phyloP scores from a whole-genome alignment of 2,329 filamentous ascomycete genomes.

The Aureobasidium sp. region DNA sequence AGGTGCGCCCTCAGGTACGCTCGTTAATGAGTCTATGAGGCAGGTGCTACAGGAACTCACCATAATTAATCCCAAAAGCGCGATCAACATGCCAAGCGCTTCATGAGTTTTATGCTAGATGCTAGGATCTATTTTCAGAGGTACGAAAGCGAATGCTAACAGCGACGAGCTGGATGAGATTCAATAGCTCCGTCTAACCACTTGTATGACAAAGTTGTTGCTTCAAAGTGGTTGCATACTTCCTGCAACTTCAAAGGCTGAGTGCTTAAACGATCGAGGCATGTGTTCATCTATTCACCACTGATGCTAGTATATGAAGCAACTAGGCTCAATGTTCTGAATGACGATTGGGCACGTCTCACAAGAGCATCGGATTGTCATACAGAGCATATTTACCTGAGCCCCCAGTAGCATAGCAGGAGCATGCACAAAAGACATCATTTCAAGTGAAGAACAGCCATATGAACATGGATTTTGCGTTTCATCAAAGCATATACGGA shows the following conservation, averaged over 20 bases:
- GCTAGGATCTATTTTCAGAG: too few species aligned
- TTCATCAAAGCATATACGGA: neutral
- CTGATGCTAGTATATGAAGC: neutral
- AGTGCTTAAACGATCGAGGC: neutral
- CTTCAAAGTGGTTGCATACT: neutral
- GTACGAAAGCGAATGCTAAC: neutral
- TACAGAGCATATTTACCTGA: too few species aligned
- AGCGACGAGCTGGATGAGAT: neutral
- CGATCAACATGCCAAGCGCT: too few species aligned
- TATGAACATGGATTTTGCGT: neutral
- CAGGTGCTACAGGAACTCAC: too few species aligned
- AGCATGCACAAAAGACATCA: neutral
- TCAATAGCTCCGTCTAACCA: neutral
- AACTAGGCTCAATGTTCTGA: too few species aligned
- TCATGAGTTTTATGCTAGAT: too few species aligned
- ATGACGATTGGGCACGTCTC: too few species aligned
- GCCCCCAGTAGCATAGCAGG: too few species aligned
- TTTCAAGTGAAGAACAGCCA: neutral
- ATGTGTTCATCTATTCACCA: neutral
- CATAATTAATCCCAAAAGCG: too few species aligned
- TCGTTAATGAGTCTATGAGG: too few species aligned
- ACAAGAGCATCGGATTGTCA: too few species aligned
- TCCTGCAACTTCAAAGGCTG: neutral
- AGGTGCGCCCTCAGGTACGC: neutral
- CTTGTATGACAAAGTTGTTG: neutral